These are phyloP conservation scores for Fusarium phyllophilum DNA, from an alignment of 2,329 filamentous ascomycete species.

Conservation along the genomic window DNA sequence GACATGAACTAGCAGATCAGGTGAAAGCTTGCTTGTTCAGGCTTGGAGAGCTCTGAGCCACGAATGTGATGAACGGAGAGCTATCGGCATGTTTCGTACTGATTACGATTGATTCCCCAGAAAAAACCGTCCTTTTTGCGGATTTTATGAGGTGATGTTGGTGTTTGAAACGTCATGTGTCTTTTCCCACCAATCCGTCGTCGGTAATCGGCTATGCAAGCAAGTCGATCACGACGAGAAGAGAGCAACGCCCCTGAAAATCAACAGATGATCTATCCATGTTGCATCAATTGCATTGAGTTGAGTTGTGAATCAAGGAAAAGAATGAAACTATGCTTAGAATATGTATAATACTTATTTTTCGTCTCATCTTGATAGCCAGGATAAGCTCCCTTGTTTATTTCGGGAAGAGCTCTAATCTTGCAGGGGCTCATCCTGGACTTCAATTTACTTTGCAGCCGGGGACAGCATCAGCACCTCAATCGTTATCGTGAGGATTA, in stretches of 20 bases:
- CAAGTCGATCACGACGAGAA: conserved; percentile 23
- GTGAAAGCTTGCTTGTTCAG: neutral
- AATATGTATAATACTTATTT: neutral
- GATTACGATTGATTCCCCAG: conserved; percentile 16
- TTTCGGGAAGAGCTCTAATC: conserved; percentile 30
- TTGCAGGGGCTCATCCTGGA: conserved; percentile 11
- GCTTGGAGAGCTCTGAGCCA: neutral
- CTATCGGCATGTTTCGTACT: neutral
- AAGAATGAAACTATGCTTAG: neutral
- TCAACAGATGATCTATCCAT: conserved; percentile 1
- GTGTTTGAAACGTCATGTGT: conserved; percentile 25
- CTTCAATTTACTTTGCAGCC: conserved; percentile 26
- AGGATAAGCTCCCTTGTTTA: conserved; percentile 29
- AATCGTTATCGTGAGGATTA: conserved; percentile 14
- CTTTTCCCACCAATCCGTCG: conserved; percentile 25
- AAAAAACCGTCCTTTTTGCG: neutral
- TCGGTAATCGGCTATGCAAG: conserved; percentile 35
- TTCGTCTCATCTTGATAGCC: conserved; percentile 8
- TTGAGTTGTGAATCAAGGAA: neutral
- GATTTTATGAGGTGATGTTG: conserved; percentile 31
- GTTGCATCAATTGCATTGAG: neutral
- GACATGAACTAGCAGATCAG: conserved; percentile 3
- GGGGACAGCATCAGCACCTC: conserved; percentile 1
- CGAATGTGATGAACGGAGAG: neutral
- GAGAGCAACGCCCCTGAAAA: conserved; percentile 23